These are phyloP conservation scores for Amanita muscaria DNA, from an alignment of 768 basidiomycete genomes.

Conservation along the genomic window DNA sequence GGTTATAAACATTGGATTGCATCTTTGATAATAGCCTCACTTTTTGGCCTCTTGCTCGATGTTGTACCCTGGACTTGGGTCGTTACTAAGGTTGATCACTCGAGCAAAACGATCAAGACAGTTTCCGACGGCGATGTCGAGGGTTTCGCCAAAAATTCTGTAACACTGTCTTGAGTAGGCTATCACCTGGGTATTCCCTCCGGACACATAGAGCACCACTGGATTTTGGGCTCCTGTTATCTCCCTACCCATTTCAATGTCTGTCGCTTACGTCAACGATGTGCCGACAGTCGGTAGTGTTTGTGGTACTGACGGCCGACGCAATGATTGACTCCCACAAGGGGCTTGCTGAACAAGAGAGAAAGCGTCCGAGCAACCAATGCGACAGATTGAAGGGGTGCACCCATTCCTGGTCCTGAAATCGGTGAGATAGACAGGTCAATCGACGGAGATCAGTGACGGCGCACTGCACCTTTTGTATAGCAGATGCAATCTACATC, in stretches of 20 bases:
- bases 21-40: slow-evolving; percentile 32
- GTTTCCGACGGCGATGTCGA: slow-evolving; percentile 99
- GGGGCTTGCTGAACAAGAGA: slow-evolving; percentile 79
- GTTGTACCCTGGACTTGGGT: slow-evolving; percentile 93
- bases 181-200: slow-evolving; percentile 98
- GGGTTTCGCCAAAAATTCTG: slow-evolving; percentile 96
- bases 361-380: slow-evolving; percentile 88
- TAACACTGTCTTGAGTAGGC: slow-evolving; percentile 97
- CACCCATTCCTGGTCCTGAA: slow-evolving; percentile 98
- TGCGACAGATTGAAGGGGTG: slow-evolving; percentile 90
- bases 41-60: slow-evolving; percentile 94
- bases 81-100: slow-evolving; percentile 89
- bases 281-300: neutral
- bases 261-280: slow-evolving; percentile 29
- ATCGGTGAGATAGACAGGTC: neutral
- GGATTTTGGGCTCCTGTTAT: slow-evolving; percentile 94
- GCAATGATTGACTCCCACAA: slow-evolving; percentile 98
- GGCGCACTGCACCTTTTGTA: slow-evolving; percentile 67
- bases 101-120: slow-evolving; percentile 96
- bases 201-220: slow-evolving; percentile 95
- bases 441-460: neutral
- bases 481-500: slow-evolving; percentile 94
- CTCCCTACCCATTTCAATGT: slow-evolving; percentile 97
- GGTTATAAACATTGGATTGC: neutral
- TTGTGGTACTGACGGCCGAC: slow-evolving; percentile 80